Percentiles rank a stretch among this genome's conserved stretches.
Evolutionary conservation across 1,139 yeast species (phyloP).

Genomic region (Diutina mesorugosa): DNA sequence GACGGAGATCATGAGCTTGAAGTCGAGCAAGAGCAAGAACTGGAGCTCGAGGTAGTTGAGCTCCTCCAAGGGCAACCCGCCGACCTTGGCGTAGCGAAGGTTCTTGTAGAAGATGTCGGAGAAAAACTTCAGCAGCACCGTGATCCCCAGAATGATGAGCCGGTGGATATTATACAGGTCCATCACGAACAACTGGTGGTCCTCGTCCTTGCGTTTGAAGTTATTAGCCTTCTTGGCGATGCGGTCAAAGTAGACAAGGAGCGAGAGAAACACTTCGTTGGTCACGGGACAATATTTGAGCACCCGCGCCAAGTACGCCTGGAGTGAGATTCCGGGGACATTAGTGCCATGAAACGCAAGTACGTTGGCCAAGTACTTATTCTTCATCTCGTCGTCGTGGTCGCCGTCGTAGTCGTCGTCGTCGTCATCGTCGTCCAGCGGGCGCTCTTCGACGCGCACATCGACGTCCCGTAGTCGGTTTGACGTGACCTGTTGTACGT

Average conservation of each 20-base stretch:
- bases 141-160: slow-evolving; percentile 87
- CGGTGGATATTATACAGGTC: slow-evolving; percentile 94
- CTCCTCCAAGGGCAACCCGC: slow-evolving; percentile 92
- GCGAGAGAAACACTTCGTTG: slow-evolving; percentile 83
- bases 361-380: slow-evolving; percentile 57
- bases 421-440: slow-evolving; percentile 5
- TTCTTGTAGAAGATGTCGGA: slow-evolving; percentile 94
- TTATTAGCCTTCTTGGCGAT: slow-evolving; percentile 81
- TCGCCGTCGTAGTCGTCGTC: slow-evolving; percentile 20
- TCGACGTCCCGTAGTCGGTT: background rate
- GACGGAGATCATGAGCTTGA: slow-evolving; percentile 73
- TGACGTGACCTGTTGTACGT: background rate
- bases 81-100: slow-evolving; percentile 92
- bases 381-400: slow-evolving; percentile 31
- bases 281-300: slow-evolving; percentile 96
- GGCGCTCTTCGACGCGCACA: background rate
- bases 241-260: slow-evolving; percentile 87
- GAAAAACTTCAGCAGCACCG: slow-evolving; percentile 90
- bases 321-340: slow-evolving; percentile 85
- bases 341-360: slow-evolving; percentile 92
- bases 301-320: slow-evolving; percentile 80
- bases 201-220: slow-evolving; percentile 16
- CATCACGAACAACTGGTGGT: slow-evolving; percentile 72
- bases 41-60: slow-evolving; percentile 86
- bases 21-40: slow-evolving; percentile 73